A percentile compares a stretch with the other conserved stretches of the same genome.
Evolutionary conservation across 2,329 filamentous ascomycete species (phyloP).

Genomic region (Tolypocladium sp.): DNA sequence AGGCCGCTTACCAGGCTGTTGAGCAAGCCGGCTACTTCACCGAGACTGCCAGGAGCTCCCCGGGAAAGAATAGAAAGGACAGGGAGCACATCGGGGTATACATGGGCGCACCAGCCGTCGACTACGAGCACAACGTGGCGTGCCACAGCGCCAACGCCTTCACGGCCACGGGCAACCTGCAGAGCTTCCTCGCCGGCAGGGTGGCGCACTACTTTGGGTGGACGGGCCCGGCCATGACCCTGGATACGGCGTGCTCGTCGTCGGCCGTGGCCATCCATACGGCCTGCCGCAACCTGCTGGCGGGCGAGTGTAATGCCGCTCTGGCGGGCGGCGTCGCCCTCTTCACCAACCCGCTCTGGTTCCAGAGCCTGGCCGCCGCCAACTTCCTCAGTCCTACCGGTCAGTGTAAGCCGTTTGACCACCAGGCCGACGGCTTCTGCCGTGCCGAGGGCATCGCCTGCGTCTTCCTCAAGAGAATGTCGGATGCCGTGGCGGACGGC

Average conservation of each 20-base stretch:
- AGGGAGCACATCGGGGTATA: too few relatives aligned
- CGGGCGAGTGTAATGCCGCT: background rate
- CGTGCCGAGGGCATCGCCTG: background rate
- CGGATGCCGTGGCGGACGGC: background rate
- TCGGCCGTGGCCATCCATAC: background rate
- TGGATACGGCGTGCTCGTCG: background rate
- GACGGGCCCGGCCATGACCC: background rate
- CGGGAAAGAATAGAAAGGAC: too few relatives aligned
- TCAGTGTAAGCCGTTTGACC: too few relatives aligned
- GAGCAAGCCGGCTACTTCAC: background rate
- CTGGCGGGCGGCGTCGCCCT: background rate
- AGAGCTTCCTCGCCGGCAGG: background rate
- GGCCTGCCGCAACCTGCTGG: background rate
- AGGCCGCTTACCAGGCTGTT: background rate
- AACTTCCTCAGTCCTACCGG: background rate
- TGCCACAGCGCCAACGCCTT: background rate
- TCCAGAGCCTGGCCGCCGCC: background rate
- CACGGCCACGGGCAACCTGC: background rate
- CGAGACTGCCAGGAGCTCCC: too few relatives aligned
- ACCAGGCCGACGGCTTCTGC: too few relatives aligned
- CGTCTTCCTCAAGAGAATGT: background rate
- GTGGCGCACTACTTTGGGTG: background rate
- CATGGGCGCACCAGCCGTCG: background rate
- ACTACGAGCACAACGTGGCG: background rate
- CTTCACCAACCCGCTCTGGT: background rate